These are phyloP conservation scores for Trichoderma sp. DNA, from an alignment of 2,329 filamentous ascomycete species.

Conservation along the genomic window DNA sequence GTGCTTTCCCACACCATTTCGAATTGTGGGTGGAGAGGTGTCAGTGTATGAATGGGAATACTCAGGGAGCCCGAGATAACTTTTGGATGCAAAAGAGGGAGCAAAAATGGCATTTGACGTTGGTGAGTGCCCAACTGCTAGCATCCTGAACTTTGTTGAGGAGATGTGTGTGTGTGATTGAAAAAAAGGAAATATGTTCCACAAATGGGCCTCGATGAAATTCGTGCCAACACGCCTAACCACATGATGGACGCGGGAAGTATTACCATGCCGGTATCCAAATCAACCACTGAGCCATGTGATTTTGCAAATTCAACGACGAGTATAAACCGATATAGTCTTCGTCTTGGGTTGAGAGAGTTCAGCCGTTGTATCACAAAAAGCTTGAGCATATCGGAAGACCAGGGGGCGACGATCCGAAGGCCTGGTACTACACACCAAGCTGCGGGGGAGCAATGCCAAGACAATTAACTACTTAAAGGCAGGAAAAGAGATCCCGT, in stretches of 20 bases:
- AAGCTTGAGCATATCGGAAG: not conserved
- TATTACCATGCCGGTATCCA: not conserved
- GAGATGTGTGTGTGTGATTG: not conserved
- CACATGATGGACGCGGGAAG: not conserved
- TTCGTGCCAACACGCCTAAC: not conserved
- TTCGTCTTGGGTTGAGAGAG: not conserved
- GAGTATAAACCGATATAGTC: not conserved
- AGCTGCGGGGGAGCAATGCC: not conserved
- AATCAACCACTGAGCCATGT: not conserved
- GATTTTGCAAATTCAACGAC: not conserved
- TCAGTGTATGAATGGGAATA: not conserved
- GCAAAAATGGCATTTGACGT: not conserved
- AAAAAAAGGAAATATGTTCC: not conserved
- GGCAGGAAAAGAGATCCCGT: not conserved
- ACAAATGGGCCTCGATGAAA: not conserved
- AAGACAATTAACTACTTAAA: not conserved
- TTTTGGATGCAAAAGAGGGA: not conserved
- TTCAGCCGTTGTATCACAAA: not conserved
- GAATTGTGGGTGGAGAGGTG: not conserved
- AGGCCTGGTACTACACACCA: conserved; percentile 1
- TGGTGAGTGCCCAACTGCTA: not conserved
- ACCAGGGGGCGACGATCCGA: conserved; percentile 2
- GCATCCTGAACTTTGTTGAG: not conserved
- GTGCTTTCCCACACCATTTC: not conserved
- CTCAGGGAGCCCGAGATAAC: not conserved